Evolutionary conservation across 495 filamentous ascomycete species (phyloP).

Genomic region (Ramalina intermedia): DNA sequence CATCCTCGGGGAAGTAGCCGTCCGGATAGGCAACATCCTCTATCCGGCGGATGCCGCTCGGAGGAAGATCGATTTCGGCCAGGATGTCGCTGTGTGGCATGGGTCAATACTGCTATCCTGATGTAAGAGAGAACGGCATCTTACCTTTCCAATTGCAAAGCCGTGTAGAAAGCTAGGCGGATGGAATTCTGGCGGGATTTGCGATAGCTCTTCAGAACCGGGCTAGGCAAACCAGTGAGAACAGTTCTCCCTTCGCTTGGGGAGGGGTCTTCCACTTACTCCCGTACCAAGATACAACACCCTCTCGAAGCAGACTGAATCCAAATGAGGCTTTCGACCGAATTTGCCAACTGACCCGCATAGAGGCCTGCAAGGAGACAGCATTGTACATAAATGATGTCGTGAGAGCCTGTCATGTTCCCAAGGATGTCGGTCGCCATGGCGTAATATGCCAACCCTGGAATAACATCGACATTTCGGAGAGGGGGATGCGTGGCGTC

Average conservation of each 20-base stretch:
- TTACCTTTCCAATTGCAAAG: constrained; percentile 78
- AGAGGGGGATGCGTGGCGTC: constrained; percentile 7
- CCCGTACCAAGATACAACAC: constrained; percentile 62
- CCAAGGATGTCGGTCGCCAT: constrained; percentile 81
- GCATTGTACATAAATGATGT: constrained; percentile 71
- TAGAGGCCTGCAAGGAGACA: constrained; percentile 78
- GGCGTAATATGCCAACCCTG: constrained; percentile 77
- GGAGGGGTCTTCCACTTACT: constrained; percentile 33
- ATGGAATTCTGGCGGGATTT: constrained; percentile 38
- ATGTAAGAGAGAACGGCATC: neutral
- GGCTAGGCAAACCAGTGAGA: neutral
- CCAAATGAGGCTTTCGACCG: constrained; percentile 82
- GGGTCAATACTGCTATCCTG: too few relatives aligned
- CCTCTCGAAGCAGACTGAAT: constrained; percentile 66
- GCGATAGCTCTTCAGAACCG: constrained; percentile 6
- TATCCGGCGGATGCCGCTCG: constrained; percentile 53
- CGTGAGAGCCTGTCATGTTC: constrained; percentile 58
- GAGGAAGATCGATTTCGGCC: constrained; percentile 74
- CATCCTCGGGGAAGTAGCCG: constrained; percentile 7
- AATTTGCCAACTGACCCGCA: constrained; percentile 70
- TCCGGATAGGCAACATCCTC: constrained; percentile 14
- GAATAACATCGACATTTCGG: constrained; percentile 74
- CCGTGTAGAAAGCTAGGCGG: constrained; percentile 57
- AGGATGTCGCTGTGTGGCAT: constrained; percentile 57
- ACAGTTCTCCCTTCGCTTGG: neutral